These are phyloP conservation scores for Candida boidinii DNA, from an alignment of 805 yeast species.

Conservation along the genomic window DNA sequence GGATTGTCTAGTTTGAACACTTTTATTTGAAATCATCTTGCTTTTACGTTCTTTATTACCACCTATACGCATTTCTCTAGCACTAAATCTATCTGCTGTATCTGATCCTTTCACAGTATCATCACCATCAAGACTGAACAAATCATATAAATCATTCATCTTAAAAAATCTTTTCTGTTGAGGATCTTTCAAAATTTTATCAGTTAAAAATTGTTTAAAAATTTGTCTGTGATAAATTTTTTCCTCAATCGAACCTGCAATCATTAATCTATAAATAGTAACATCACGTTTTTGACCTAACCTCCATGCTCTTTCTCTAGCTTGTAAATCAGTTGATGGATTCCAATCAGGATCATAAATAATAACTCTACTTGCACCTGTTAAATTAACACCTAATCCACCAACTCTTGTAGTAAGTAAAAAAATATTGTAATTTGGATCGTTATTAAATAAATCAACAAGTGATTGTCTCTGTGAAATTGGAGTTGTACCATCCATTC, in stretches of 20 bases:
- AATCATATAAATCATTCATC: slow-evolving; percentile 82
- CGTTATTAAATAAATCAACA: slow-evolving; percentile 73
- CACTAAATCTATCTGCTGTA: slow-evolving; percentile 55
- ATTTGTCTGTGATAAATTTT: slow-evolving; percentile 95
- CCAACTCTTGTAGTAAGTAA: slow-evolving; percentile 92
- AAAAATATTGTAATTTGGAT: slow-evolving; percentile 52
- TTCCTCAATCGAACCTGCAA: slow-evolving; percentile 93
- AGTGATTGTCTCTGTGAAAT: slow-evolving; percentile 67
- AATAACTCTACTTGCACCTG: slow-evolving; percentile 92
- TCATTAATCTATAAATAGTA: slow-evolving; percentile 82
- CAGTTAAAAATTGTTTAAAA: slow-evolving; percentile 88
- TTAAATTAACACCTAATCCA: slow-evolving; percentile 87
- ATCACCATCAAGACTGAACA: slow-evolving; percentile 78
- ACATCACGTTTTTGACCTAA: slow-evolving; percentile 92
- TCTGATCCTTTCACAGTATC: slow-evolving; percentile 58
- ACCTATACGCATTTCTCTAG: slow-evolving; percentile 30
- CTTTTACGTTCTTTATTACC: slow-evolving; percentile 28
- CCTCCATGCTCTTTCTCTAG: slow-evolving; percentile 96
- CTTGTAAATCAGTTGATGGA: slow-evolving; percentile 95
- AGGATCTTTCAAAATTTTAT: slow-evolving; percentile 91
- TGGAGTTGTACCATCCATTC: slow-evolving; percentile 95
- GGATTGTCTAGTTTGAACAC: slow-evolving; percentile 2
- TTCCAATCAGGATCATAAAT: slow-evolving; percentile 98
- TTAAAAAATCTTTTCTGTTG: slow-evolving; percentile 90
- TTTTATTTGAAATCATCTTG: slow-evolving; percentile 15